Conservation (phyloP, 768 basidiomycete genomes). For the Lactarius tabidus region DNA sequence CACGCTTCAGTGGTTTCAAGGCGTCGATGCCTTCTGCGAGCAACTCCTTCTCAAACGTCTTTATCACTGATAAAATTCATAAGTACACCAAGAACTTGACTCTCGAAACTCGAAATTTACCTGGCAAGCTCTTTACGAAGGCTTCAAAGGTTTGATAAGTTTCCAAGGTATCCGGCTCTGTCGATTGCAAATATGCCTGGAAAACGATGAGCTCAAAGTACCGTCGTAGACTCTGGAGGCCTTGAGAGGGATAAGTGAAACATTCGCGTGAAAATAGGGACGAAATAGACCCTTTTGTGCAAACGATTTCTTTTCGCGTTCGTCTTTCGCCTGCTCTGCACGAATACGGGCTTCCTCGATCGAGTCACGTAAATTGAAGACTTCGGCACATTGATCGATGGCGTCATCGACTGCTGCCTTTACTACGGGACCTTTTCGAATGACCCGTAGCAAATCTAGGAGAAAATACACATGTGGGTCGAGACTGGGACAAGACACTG, state of each 20-base stretch:
- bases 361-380: slow-evolving; percentile 81
- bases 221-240: slow-evolving; percentile 73
- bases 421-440: slow-evolving; percentile 80
- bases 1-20: slow-evolving; percentile 76
- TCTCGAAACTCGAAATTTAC: slow-evolving; percentile 49
- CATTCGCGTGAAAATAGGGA: too few species aligned
- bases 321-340: slow-evolving; percentile 75
- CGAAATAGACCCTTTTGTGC: slow-evolving; percentile 61
- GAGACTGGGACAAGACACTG: neutral
- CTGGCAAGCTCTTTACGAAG: slow-evolving; percentile 81
- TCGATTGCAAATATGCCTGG: slow-evolving; percentile 84
- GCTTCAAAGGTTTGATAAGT: slow-evolving; percentile 74
- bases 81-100: slow-evolving; percentile 35
- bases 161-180: slow-evolving; percentile 71
- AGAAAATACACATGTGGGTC: slow-evolving; percentile 16
- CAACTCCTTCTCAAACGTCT: slow-evolving; percentile 92
- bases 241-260: slow-evolving; percentile 34
- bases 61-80: slow-evolving; percentile 59
- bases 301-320: slow-evolving; percentile 58
- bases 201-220: slow-evolving; percentile 87
- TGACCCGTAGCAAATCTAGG: slow-evolving; percentile 75
- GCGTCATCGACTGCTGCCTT: slow-evolving; percentile 85
- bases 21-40: slow-evolving; percentile 71
- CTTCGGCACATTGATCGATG: slow-evolving; percentile 79
- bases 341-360: slow-evolving; percentile 79